Evolutionary conservation across 208 protist genomes (phyloP).

Genomic region (Leishmania amazonensis): DNA sequence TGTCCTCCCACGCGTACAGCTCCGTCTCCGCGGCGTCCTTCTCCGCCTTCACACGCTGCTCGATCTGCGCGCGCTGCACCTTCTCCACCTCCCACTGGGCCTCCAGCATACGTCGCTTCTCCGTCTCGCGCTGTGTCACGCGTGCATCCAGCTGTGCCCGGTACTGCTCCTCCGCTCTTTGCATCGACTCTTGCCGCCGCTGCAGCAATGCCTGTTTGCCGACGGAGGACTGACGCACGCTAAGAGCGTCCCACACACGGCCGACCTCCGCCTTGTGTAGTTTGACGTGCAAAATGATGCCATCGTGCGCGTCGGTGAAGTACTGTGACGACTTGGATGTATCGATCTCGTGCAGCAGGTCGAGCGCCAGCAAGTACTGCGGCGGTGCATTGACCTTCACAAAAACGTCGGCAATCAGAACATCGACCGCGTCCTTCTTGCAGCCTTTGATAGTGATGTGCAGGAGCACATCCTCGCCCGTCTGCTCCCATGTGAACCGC

Average conservation of each 20-base stretch:
- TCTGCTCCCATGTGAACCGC: conserved; percentile 89
- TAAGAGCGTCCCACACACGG: conserved; percentile 64
- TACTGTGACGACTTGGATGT: conserved; percentile 52
- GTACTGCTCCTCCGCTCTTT: conserved; percentile 77
- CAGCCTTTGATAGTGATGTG: conserved; percentile 74
- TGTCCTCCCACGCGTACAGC: conserved; percentile 78
- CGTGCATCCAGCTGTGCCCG: conserved; percentile 66
- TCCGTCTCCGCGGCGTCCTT: conserved; percentile 63
- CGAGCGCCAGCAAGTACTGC: conserved; percentile 86
- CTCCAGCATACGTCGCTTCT: conserved; percentile 85
- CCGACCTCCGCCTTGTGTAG: conserved; percentile 62
- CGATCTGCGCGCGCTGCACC: conserved; percentile 76
- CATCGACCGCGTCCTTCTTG: conserved; percentile 85
- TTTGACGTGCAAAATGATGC: conserved; percentile 54
- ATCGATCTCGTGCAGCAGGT: conserved; percentile 80
- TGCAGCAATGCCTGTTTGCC: conserved; percentile 53
- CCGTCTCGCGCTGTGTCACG: conserved; percentile 66
- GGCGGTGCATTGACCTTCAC: conserved; percentile 88
- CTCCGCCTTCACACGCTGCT: conserved; percentile 71
- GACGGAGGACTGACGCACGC: conserved; percentile 30
- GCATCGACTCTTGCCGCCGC: conserved; percentile 67
- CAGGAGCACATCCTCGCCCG: conserved; percentile 69
- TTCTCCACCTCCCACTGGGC: conserved; percentile 92
- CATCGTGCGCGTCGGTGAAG: conserved; percentile 34
- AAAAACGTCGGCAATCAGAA: conserved; percentile 81